These are phyloP conservation scores for Talaromyces funiculosus DNA, from an alignment of 2,329 filamentous ascomycete species.

Conservation along the genomic window DNA sequence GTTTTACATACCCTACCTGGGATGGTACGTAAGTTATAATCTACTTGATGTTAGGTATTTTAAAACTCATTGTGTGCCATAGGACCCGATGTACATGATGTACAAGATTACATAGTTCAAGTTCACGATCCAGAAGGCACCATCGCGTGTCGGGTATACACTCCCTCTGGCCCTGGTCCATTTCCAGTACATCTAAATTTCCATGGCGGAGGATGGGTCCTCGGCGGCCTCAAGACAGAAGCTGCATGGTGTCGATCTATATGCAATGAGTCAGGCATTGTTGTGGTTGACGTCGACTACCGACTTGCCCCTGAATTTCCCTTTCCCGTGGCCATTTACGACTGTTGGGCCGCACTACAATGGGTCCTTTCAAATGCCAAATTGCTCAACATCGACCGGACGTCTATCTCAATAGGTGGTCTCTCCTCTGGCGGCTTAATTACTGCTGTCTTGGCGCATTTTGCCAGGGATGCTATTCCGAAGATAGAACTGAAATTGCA, in stretches of 20 bases:
- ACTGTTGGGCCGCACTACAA: constrained; percentile 37
- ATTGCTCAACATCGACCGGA: constrained; percentile 31
- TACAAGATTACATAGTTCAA: constrained; percentile 19
- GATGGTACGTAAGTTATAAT: constrained; percentile 12
- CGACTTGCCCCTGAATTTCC: constrained; percentile 36
- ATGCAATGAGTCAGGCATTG: constrained; percentile 34
- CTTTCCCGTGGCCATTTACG: constrained; percentile 35
- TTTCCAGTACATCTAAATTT: constrained; percentile 31
- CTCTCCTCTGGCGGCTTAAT: constrained; percentile 38
- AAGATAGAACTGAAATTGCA: constrained; percentile 25
- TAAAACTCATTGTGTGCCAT: background rate
- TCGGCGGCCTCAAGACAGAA: constrained; percentile 35
- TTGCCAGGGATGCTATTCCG: constrained; percentile 30
- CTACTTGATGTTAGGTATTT: background rate
- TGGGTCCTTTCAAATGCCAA: constrained; percentile 32
- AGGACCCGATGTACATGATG: constrained; percentile 18
- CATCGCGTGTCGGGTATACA: constrained; percentile 23
- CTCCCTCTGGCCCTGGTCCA: constrained; percentile 21
- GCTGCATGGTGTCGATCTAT: constrained; percentile 40
- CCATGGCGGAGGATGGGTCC: constrained; percentile 41
- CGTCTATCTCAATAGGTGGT: constrained; percentile 35
- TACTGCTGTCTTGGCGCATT: constrained; percentile 33
- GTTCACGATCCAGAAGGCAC: constrained; percentile 22
- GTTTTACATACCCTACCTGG: constrained; percentile 27
- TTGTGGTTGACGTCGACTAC: constrained; percentile 43